Evolutionary conservation across 148 eudicot species (phyloP).

Genomic region (Selenicereus undatus): DNA sequence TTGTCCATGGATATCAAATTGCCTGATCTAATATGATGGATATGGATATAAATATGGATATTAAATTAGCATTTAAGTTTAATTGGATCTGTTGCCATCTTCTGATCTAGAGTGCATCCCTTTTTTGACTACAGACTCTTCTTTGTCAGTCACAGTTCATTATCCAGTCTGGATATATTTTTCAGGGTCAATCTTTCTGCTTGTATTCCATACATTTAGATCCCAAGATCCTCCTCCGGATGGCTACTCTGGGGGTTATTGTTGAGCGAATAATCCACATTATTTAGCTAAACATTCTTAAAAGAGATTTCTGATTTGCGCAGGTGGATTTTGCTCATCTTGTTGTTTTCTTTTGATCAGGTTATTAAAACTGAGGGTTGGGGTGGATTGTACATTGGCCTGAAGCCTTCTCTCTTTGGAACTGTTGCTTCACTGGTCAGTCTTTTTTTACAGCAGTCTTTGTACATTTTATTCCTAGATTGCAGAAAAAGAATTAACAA

Average conservation of each 20-base stretch:
- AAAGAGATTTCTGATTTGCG: not conserved
- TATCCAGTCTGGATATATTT: too few relatives aligned
- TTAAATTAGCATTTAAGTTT: not conserved
- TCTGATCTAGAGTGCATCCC: too few relatives aligned
- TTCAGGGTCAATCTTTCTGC: too few relatives aligned
- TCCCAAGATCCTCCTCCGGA: too few relatives aligned
- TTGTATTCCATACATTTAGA: too few relatives aligned
- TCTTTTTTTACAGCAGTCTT: not conserved
- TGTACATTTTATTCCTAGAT: not conserved
- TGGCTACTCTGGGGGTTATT: too few relatives aligned
- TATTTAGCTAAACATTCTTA: not conserved
- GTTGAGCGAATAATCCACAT: too few relatives aligned
- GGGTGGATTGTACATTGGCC: constrained; percentile 94
- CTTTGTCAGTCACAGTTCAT: too few relatives aligned
- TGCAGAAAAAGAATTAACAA: not conserved
- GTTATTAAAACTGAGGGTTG: constrained; percentile 73
- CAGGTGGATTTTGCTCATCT: not conserved
- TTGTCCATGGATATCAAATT: not conserved
- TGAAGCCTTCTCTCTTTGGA: constrained; percentile 90
- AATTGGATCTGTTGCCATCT: not conserved
- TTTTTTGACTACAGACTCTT: too few relatives aligned
- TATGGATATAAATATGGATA: not conserved
- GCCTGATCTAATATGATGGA: not conserved
- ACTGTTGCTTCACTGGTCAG: constrained; percentile 85
- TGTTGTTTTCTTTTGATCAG: constrained; percentile 31